These are phyloP conservation scores for Linnemannia schmuckeri DNA, from an alignment of 192 early-diverging fungal genomes.

Conservation along the genomic window DNA sequence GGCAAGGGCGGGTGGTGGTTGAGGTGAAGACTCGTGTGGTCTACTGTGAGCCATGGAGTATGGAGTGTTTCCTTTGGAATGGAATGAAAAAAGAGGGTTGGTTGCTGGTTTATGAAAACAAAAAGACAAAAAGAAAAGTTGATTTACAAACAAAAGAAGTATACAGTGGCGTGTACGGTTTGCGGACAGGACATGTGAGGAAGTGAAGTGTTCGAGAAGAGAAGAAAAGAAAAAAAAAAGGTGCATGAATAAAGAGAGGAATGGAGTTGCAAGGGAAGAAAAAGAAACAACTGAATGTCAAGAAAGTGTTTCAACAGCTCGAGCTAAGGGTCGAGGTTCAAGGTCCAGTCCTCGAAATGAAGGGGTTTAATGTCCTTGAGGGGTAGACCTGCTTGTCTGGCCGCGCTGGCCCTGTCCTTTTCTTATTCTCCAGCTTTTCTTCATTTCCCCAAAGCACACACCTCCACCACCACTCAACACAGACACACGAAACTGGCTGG, in stretches of 20 bases:
- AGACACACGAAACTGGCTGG: background rate
- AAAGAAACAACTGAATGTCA: background rate
- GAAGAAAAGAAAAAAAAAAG: background rate
- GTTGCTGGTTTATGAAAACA: background rate
- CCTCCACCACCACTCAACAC: background rate
- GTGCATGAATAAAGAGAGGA: background rate
- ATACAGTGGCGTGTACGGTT: too few relatives aligned
- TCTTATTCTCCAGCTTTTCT: background rate
- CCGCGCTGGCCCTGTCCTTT: background rate
- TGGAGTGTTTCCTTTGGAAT: slow-evolving; percentile 1
- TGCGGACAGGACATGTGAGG: background rate
- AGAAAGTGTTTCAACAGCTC: too few relatives aligned
- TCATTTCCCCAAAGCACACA: background rate
- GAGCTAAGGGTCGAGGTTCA: too few relatives aligned
- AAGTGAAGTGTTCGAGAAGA: background rate
- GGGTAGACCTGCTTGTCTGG: background rate
- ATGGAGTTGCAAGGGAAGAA: background rate
- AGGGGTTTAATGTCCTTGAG: background rate
- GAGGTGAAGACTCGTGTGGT: background rate
- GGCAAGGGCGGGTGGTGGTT: background rate
- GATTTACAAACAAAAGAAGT: background rate
- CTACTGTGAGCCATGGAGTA: background rate
- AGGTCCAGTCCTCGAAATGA: too few relatives aligned
- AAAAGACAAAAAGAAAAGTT: background rate
- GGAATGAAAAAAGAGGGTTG: background rate